Evolutionary conservation across 441 rosid species (phyloP).

Genomic region (Geranium incanum): DNA sequence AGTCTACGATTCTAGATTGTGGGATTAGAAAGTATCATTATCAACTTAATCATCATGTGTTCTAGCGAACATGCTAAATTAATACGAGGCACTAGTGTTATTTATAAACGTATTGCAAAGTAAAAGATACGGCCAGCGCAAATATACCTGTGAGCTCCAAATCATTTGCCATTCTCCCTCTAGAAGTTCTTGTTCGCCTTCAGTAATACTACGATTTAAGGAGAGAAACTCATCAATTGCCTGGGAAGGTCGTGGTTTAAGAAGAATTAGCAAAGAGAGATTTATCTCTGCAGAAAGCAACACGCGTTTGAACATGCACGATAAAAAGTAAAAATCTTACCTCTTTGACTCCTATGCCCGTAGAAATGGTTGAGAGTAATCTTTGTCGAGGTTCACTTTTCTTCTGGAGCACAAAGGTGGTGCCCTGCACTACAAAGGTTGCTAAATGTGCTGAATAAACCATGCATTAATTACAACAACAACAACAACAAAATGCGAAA

Average conservation of each 20-base stretch:
- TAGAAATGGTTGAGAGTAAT: slow-evolving; percentile 60
- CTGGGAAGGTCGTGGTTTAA: slow-evolving; percentile 29
- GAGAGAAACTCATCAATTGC: slow-evolving; percentile 61
- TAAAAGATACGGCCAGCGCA: not conserved
- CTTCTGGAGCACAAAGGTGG: slow-evolving; percentile 92
- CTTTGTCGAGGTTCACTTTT: slow-evolving; percentile 67
- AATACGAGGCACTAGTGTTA: not conserved
- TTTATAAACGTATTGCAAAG: not conserved
- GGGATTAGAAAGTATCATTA: not conserved
- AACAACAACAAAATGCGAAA: not conserved
- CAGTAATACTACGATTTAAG: slow-evolving; percentile 21
- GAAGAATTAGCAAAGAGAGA: slow-evolving; percentile 9
- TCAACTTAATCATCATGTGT: not conserved
- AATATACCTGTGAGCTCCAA: slow-evolving; percentile 87
- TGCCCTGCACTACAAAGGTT: slow-evolving; percentile 76
- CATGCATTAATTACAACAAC: not conserved
- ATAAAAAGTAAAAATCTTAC: slow-evolving; percentile 26
- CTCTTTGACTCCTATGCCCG: slow-evolving; percentile 44
- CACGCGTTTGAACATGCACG: not conserved
- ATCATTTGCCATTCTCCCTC: slow-evolving; percentile 96
- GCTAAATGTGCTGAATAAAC: slow-evolving; percentile 24
- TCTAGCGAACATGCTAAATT: not conserved
- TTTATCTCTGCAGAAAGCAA: not conserved
- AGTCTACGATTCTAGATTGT: not conserved
- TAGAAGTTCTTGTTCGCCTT: slow-evolving; percentile 44